These are phyloP conservation scores for Cryphonectria radicalis DNA, from an alignment of 2,329 filamentous ascomycete genomes.

Conservation along the genomic window DNA sequence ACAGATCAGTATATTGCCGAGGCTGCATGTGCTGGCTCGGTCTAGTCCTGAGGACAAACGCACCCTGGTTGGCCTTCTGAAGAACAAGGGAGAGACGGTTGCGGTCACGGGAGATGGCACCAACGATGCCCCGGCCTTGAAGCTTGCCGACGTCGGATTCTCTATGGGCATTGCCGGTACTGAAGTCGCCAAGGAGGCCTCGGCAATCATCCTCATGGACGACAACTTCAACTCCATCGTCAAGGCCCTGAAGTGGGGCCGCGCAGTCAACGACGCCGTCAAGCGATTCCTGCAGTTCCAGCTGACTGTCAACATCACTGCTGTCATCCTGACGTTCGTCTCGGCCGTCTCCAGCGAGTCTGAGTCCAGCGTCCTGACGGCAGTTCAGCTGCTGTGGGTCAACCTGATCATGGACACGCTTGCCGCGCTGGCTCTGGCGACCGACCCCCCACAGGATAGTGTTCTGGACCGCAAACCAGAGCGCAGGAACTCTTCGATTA, in stretches of 20 bases:
- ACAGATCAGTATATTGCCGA: conserved; percentile 70
- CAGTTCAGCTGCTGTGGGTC: conserved; percentile 93
- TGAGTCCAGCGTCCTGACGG: conserved; percentile 78
- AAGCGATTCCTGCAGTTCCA: conserved; percentile 79
- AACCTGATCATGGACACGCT: conserved; percentile 98
- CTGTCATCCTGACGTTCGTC: conserved; percentile 84
- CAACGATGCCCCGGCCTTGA: conserved; percentile 68
- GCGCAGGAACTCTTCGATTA: conserved; percentile 62
- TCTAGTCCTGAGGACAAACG: conserved; percentile 80
- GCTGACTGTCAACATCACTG: conserved; percentile 89
- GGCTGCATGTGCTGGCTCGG: conserved; percentile 71
- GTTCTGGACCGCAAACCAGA: conserved; percentile 78
- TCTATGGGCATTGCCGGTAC: conserved; percentile 71
- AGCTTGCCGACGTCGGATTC: conserved; percentile 69
- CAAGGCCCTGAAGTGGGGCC: conserved; percentile 70
- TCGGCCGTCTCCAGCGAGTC: conserved; percentile 74
- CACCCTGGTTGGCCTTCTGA: conserved; percentile 71
- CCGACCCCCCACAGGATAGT: conserved; percentile 82
- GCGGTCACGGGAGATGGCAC: conserved; percentile 78
- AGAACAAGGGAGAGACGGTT: conserved; percentile 75
- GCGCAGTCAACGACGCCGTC: conserved; percentile 76
- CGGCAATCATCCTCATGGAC: conserved; percentile 69
- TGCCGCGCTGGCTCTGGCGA: conserved; percentile 84
- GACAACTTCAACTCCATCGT: conserved; percentile 71
- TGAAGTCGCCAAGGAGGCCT: conserved; percentile 70